A percentile compares a stretch with the other conserved stretches of the same genome.
Evolutionary conservation across 2,329 filamentous ascomycete species (phyloP).

Genomic region (Biscogniauxia marginata): DNA sequence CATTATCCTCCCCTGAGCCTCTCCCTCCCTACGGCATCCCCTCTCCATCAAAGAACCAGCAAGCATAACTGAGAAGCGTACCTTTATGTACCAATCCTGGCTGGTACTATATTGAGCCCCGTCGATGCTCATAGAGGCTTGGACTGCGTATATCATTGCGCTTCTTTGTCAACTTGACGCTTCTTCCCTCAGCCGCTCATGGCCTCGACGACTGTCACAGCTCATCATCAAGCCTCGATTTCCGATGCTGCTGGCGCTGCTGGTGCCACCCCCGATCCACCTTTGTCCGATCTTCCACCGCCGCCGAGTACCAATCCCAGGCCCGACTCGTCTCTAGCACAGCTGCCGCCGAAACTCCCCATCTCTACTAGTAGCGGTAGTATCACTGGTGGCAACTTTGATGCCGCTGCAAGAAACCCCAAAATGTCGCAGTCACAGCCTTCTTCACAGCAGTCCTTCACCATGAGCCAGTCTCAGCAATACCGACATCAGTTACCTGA

Average conservation of each 20-base stretch:
- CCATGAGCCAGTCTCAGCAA: constrained; percentile 52
- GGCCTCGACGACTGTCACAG: constrained; percentile 39
- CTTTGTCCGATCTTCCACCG: constrained; percentile 12
- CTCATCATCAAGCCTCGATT: constrained; percentile 22
- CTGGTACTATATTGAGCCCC: background rate
- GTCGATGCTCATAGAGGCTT: background rate
- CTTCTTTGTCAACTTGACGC: constrained; percentile 3
- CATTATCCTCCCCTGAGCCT: no score
- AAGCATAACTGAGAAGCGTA: no score
- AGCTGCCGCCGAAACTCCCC: background rate
- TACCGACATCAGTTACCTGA: constrained; percentile 44
- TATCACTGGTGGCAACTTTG: constrained; percentile 20
- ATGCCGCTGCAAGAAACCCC: constrained; percentile 29
- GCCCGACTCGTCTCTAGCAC: constrained; percentile 13
- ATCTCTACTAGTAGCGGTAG: background rate
- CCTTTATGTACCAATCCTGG: background rate
- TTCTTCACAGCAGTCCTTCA: constrained; percentile 56
- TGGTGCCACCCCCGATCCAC: constrained; percentile 4
- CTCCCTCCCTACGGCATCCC: background rate
- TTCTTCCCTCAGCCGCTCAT: constrained; percentile 28
- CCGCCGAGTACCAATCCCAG: constrained; percentile 11
- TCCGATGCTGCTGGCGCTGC: constrained; percentile 3
- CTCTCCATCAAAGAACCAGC: background rate
- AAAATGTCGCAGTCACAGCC: constrained; percentile 49
- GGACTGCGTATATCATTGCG: background rate